These are phyloP conservation scores for Musa beccarii DNA, from an alignment of 176 grass and related monocot genomes.

Conservation along the genomic window DNA sequence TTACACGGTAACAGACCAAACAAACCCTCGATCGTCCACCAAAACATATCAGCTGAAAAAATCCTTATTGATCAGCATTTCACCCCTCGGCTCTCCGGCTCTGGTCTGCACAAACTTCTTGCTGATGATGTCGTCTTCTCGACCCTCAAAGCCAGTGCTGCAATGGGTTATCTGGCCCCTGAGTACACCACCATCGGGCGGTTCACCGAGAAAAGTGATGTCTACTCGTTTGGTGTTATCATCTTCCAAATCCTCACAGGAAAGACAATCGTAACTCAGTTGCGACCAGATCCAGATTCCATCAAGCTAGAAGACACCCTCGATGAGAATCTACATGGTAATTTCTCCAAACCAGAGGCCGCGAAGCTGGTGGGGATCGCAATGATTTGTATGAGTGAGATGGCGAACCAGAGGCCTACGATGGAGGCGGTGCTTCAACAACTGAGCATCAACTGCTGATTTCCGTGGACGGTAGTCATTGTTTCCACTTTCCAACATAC, in stretches of 20 bases:
- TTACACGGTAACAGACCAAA: slow-evolving; percentile 55
- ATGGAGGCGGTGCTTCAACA: slow-evolving; percentile 73
- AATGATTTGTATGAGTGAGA: slow-evolving; percentile 42
- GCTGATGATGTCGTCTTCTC: slow-evolving; percentile 85
- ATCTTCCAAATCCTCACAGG: slow-evolving; percentile 73
- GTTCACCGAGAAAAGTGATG: slow-evolving; percentile 93
- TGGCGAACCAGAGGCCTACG: slow-evolving; percentile 36
- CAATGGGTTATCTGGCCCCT: slow-evolving; percentile 80
- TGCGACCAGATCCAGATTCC: slow-evolving; percentile 13
- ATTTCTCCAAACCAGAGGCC: slow-evolving; percentile 54
- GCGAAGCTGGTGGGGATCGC: slow-evolving; percentile 41
- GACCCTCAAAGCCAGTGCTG: slow-evolving; percentile 72
- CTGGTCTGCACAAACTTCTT: slow-evolving; percentile 80
- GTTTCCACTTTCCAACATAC: neutral
- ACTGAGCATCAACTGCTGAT: slow-evolving; percentile 27
- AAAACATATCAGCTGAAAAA: slow-evolving; percentile 84
- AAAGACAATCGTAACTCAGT: slow-evolving; percentile 42
- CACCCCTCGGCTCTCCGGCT: slow-evolving; percentile 35
- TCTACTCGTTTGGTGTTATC: slow-evolving; percentile 70
- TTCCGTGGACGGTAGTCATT: too few species aligned
- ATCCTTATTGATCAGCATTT: slow-evolving; percentile 77
- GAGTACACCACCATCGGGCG: slow-evolving; percentile 61
- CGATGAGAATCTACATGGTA: slow-evolving; percentile 34
- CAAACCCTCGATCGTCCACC: slow-evolving; percentile 72
- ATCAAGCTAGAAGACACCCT: slow-evolving; percentile 39